Evolutionary conservation across 192 early-diverging fungal species (phyloP), one percentile per base, ranked within the genome.

Genomic region (Rhizoclosmatium globosum): DNA sequence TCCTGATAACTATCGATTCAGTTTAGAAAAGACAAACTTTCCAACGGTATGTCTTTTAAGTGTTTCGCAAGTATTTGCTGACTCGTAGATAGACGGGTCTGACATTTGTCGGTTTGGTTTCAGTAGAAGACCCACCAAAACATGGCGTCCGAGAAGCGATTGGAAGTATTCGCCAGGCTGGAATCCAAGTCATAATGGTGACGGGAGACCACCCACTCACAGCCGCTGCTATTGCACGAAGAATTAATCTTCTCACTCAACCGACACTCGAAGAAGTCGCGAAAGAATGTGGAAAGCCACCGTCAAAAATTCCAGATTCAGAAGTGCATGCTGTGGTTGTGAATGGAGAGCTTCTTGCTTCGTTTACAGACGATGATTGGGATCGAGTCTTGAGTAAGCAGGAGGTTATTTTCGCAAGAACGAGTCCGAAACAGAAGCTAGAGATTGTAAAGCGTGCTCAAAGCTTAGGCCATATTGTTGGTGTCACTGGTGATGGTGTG

Each of bases 121-220:
- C 92, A 38, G 85, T 99, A 3, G 95, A 97, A 80, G 97, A 98
- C 82, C 97, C 97, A 74, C 97, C 97, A 64, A 97, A 97, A 82
- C 89, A 94, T 61, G 97, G 94, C 58, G 96, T 99, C 21, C 92
- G 93, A 73, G 93, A 96, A 82, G 96, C 96, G 11, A 94, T 99
- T 73, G 92, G 92, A 23, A 86, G 88, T 15, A 95, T 95, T 80
- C 90, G 94, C 45, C 74, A 80, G 39, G 97, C 97, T 2, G 97
- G 97, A 57, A 96, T 99, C 79, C 93, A 95, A 81, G 94, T 97
- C 44, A 89, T 98, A 77, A 97, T 99, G 96, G 91, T 99, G 15
- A 99, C 97, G 23, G 97, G 96, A 79, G 97, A 98, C 84, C 94
- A 97, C 77, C 94, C 95, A 67, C 88, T 96, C 72, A 98, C 97